Base-by-base conservation (phyloP, 495 filamentous ascomycete genomes). In the Penicillium manginii region DNA sequence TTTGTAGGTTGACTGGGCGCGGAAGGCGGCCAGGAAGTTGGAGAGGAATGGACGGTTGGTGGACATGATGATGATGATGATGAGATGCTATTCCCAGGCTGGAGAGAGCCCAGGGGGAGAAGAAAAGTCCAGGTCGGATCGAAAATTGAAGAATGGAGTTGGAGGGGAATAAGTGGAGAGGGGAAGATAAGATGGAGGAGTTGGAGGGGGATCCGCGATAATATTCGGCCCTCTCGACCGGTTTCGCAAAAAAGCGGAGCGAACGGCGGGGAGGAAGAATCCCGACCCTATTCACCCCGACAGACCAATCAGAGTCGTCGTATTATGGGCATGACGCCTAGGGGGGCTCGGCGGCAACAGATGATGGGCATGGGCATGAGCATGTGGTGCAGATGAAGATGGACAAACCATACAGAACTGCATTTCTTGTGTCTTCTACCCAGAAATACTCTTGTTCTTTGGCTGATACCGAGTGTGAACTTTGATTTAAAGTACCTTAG, bases 1-100 rank as follows among this genome's bases (percentile, higher is more conserved):
- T 58, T 82, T 81, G 55, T 71, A 76, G 60, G 78, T 74, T 37
- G 80, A 83, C 69, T 84, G 81, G 58, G 84, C 80, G 49, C 91
- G 87, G 72, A 93, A 93, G 62, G 90, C 89, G 67, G 90, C 88
- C 61, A 96, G 84, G 82, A 96, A 91, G 78, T 89, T 91, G 55
- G 88, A 86, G 61, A 96, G 81, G 82, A 93, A 93, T 54, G 91
- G 89, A 39, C 90, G 81, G 78, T 93, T 91, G 56, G 88, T 91
- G 1, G 89, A 70, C 77, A 80, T 79, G 19, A 50, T 50, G 15
- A 26, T 31, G 22, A 17, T 9, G 9, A 2, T 17, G 11, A 10
- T 17, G 23, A 29, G 22, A 22, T 21, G 40, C 19, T 45, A 21
- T 17, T 17, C 40, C 18, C 40, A 17, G 17, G 9, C 9, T 12